Evolutionary conservation across 225 moss, liverwort and hornwort species (phyloP).

Genomic region (Anthoceros angustus): DNA sequence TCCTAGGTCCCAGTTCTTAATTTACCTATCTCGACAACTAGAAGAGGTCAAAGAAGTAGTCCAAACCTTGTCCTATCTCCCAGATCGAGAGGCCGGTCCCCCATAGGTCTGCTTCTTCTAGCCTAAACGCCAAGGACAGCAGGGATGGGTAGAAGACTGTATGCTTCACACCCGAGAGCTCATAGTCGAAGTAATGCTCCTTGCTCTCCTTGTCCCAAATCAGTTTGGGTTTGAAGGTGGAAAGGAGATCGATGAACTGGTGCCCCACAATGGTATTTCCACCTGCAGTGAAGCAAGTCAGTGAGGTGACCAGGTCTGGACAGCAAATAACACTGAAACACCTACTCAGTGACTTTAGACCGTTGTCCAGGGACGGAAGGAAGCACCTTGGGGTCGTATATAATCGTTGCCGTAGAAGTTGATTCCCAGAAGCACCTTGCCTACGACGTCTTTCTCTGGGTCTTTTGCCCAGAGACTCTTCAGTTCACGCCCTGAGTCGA

Average conservation of each 20-base stretch:
- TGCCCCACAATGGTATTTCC: slow-evolving; percentile 61
- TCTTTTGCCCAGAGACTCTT: slow-evolving; percentile 3
- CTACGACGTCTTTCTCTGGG: slow-evolving; percentile 6
- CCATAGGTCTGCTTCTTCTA: slow-evolving; percentile 36
- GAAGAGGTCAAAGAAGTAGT: slow-evolving; percentile 85
- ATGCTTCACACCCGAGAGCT: slow-evolving; percentile 27
- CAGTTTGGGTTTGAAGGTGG: slow-evolving; percentile 43
- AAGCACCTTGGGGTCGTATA: slow-evolving; percentile 58
- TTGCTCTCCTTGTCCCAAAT: slow-evolving; percentile 55
- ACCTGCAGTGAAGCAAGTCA: slow-evolving; percentile 22
- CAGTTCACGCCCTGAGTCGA: not conserved
- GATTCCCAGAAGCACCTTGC: slow-evolving; percentile 53
- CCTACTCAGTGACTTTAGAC: slow-evolving; percentile 3
- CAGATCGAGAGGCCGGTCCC: slow-evolving; percentile 76
- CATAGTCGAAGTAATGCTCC: slow-evolving; percentile 65
- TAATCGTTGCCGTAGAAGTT: slow-evolving; percentile 94
- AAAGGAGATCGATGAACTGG: slow-evolving; percentile 41
- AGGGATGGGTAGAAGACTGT: slow-evolving; percentile 72
- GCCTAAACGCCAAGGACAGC: slow-evolving; percentile 46
- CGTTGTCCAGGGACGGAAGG: no score
- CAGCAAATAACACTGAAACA: not conserved
- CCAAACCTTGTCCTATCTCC: slow-evolving; percentile 94
- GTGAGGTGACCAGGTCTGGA: not conserved
- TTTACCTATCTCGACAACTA: slow-evolving; percentile 5
- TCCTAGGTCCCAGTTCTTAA: not conserved